Conservation (phyloP, 805 yeast genomes). For the Candida sithepensis region DNA sequence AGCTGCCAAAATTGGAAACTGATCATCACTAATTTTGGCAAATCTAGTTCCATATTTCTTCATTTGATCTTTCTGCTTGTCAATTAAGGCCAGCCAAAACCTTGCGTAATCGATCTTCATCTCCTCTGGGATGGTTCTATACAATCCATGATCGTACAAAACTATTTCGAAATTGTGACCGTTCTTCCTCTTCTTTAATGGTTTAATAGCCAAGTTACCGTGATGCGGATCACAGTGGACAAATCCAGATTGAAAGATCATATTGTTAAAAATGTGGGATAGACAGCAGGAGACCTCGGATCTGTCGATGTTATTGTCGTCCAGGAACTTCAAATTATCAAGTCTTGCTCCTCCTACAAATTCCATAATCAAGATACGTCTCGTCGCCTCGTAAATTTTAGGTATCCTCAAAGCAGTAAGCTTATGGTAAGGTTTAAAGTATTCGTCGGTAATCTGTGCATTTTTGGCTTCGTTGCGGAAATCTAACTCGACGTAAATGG, state of each 20-base stretch:
- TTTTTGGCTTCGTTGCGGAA: conserved; percentile 84
- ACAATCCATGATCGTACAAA: conserved; percentile 92
- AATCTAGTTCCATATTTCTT: conserved; percentile 67
- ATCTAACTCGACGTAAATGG: conserved; percentile 88
- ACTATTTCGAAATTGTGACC: conserved; percentile 85
- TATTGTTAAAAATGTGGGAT: conserved; percentile 85
- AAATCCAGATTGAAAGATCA: conserved; percentile 92
- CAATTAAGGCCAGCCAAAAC: conserved; percentile 88
- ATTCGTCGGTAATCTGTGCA: conserved; percentile 63
- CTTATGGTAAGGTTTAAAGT: conserved; percentile 53
- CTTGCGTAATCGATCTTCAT: conserved; percentile 81
- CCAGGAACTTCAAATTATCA: conserved; percentile 68
- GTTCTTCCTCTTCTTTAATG: conserved; percentile 28
- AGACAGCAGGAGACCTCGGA: conserved; percentile 80
- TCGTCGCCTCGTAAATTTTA: conserved; percentile 56
- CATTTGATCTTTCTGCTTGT: conserved; percentile 65
- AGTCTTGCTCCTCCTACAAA: conserved; percentile 77
- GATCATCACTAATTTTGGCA: conserved; percentile 73
- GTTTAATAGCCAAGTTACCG: conserved; percentile 86
- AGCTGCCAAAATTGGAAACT: conserved; percentile 82
- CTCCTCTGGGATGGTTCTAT: conserved; percentile 74
- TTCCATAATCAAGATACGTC: conserved; percentile 84
- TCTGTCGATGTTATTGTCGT: conserved; percentile 60
- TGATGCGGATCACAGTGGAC: conserved; percentile 99
- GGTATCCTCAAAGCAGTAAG: conserved; percentile 83